Conservation (phyloP, 2,329 filamentous ascomycete species). For the Echinosphaeria canescens region DNA sequence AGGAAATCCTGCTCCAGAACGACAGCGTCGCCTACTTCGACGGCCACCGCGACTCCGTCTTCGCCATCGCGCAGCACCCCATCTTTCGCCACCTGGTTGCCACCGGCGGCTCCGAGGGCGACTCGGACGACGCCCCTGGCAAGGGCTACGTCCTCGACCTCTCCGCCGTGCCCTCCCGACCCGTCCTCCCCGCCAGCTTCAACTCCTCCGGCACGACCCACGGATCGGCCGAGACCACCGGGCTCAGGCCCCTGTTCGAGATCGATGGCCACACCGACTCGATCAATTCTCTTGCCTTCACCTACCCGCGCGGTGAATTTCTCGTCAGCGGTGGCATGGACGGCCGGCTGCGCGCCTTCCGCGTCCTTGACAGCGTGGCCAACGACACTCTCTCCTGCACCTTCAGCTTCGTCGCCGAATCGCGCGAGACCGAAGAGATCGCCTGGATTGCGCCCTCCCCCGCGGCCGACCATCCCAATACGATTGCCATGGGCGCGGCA, state of each 20-base stretch:
- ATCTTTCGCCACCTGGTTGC: conserved; percentile 55
- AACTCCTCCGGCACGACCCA: conserved; percentile 18
- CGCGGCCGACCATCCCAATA: conserved; percentile 47
- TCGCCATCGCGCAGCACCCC: conserved; percentile 87
- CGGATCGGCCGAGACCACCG: conserved; percentile 18
- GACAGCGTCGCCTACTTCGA: conserved; percentile 92
- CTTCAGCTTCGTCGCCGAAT: conserved; percentile 47
- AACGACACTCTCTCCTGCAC: too few relatives aligned
- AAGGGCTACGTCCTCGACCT: conserved; percentile 74
- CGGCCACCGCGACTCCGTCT: conserved; percentile 73
- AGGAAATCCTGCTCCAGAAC: conserved; percentile 68
- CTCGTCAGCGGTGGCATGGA: conserved; percentile 77
- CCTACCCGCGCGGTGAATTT: conserved; percentile 62
- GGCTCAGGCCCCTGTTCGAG: conserved; percentile 43
- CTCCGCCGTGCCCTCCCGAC: conserved; percentile 35
- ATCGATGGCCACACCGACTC: conserved; percentile 86
- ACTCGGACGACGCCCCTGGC: conserved; percentile 40
- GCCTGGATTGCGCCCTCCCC: conserved; percentile 77
- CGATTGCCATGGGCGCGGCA: conserved; percentile 67
- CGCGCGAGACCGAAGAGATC: conserved; percentile 83
- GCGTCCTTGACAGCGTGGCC: too few relatives aligned
- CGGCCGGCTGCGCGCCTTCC: conserved; percentile 56
- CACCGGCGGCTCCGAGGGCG: conserved; percentile 56
- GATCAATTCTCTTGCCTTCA: conserved; percentile 73
- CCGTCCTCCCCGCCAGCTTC: conserved; percentile 58